Percentiles rank a stretch among this genome's conserved stretches.
phyloP scores from a whole-genome alignment of 2,329 filamentous ascomycete genomes.

The Fusarium napiforme region DNA sequence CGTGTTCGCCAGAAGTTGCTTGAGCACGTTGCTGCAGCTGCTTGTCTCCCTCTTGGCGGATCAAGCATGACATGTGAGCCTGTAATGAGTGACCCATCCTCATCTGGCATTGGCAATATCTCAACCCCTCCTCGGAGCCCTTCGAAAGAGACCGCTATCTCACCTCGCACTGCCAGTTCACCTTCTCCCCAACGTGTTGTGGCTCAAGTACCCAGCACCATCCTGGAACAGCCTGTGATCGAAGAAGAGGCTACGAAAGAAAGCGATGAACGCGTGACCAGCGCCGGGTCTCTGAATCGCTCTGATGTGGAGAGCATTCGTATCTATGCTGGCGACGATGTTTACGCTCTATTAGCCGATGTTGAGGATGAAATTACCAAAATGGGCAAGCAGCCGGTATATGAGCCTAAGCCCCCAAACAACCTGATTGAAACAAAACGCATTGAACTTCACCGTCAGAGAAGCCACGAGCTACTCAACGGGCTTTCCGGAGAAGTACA shows the following conservation, averaged over 20 bases:
- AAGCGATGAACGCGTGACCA: conserved; percentile 41
- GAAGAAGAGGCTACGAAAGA: conserved; percentile 52
- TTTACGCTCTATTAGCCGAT: conserved; percentile 73
- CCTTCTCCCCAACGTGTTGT: conserved; percentile 63
- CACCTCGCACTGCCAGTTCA: conserved; percentile 51
- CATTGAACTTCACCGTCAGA: conserved; percentile 58
- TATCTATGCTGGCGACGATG: conserved; percentile 74
- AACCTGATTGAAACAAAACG: conserved; percentile 44
- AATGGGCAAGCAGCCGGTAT: conserved; percentile 45
- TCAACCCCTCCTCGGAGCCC: conserved; percentile 71
- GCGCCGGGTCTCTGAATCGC: conserved; percentile 46
- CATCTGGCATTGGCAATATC: conserved; percentile 55
- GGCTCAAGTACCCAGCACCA: conserved; percentile 66
- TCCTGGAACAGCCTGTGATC: conserved; percentile 61
- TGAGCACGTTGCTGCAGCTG: conserved; percentile 81
- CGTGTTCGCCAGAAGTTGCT: conserved; percentile 82
- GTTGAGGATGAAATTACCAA: conserved; percentile 64
- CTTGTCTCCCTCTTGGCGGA: conserved; percentile 57
- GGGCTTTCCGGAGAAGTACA: conserved; percentile 45
- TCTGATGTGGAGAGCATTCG: conserved; percentile 71
- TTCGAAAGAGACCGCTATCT: conserved; percentile 54
- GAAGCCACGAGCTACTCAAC: conserved; percentile 63
- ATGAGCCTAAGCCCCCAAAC: conserved; percentile 6
- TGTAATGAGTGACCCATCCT: conserved; percentile 52
- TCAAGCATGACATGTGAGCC: conserved; percentile 52